Conservation (phyloP, 78 protist genomes). For the Creolimax fragrantissima region DNA sequence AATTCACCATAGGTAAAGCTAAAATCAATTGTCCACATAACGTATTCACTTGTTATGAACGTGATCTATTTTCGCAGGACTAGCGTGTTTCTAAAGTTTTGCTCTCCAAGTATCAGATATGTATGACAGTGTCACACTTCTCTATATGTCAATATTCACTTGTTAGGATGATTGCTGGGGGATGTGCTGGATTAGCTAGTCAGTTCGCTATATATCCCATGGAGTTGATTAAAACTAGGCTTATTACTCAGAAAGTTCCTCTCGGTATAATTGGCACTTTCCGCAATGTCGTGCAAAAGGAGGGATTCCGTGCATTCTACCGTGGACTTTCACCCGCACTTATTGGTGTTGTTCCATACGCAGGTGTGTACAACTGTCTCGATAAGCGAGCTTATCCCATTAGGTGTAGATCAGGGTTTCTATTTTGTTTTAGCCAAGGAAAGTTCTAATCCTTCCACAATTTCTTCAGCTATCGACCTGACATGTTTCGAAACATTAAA, state of each 20-base stretch:
- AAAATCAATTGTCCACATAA: no score
- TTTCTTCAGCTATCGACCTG: constrained; percentile 55
- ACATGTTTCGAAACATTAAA: constrained; percentile 63
- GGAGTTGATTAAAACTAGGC: constrained; percentile 24
- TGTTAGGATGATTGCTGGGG: constrained; percentile 6
- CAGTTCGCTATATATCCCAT: constrained; percentile 20
- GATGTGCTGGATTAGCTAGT: constrained; percentile 12
- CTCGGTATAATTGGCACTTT: neutral
- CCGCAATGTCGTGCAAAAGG: neutral
- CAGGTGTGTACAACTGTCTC: neutral
- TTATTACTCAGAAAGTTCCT: constrained; percentile 10
- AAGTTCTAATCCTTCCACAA: neutral
- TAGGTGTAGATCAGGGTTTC: no score
- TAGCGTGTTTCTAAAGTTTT: no score
- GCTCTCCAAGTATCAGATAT: no score
- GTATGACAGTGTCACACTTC: neutral
- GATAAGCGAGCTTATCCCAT: no score
- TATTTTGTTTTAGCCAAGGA: no score
- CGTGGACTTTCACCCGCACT: neutral
- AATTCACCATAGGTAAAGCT: neutral
- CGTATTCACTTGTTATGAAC: no score
- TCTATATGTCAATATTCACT: neutral
- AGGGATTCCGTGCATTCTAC: neutral
- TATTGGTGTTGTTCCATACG: constrained; percentile 62
- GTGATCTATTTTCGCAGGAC: no score